Evolutionary conservation across 2,329 filamentous ascomycete species (phyloP).

Genomic region (Daldinia eschscholtzii): DNA sequence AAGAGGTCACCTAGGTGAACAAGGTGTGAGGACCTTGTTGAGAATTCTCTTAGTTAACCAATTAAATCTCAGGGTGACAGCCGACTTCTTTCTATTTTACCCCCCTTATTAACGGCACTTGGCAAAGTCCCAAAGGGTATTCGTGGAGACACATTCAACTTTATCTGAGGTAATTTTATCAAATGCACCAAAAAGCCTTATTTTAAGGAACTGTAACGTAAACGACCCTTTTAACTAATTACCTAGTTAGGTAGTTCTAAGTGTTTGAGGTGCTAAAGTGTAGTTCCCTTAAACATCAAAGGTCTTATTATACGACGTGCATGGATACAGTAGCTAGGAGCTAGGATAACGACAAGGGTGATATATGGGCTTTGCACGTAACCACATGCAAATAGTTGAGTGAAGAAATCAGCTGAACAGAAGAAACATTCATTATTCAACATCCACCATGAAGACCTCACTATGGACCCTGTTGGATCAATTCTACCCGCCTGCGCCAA

Average conservation of each 20-base stretch:
- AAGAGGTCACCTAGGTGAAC: not conserved
- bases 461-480: constrained; percentile 15
- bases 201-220: too few species aligned
- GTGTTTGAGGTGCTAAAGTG: too few species aligned
- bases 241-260: too few species aligned
- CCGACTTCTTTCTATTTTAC: too few species aligned
- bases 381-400: not conserved
- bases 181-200: too few species aligned
- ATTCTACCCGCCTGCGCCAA: constrained; percentile 44
- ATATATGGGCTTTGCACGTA: not conserved
- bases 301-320: not conserved
- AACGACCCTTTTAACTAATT: too few species aligned
- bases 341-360: not conserved
- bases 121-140: not conserved
- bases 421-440: not conserved
- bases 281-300: not conserved
- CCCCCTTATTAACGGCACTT: not conserved
- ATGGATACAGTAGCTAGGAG: not conserved
- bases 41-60: not conserved
- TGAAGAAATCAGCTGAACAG: not conserved
- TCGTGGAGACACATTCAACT: too few species aligned
- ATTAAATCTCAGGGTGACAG: too few species aligned
- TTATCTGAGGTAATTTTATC: too few species aligned
- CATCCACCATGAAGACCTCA: not conserved
- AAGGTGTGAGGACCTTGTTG: not conserved